Evolutionary conservation across 106 monocot genomes (phyloP).

Genomic region (Phalaenopsis aphrodite): DNA sequence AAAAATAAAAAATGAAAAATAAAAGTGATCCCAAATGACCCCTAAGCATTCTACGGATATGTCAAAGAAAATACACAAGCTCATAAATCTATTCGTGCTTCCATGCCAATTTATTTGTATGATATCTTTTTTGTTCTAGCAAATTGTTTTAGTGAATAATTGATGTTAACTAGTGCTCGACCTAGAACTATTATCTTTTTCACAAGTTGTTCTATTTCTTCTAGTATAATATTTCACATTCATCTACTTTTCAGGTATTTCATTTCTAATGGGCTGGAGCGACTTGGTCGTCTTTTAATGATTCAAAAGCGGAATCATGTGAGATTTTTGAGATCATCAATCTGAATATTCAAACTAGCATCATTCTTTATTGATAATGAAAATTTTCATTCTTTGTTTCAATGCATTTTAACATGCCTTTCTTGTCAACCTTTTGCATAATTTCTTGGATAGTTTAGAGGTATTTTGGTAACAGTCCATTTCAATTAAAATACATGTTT

Average conservation of each 20-base stretch:
- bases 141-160: background rate
- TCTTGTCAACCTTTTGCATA: background rate
- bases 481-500: conserved; percentile 1
- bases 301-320: conserved; percentile 85
- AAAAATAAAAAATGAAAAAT: too few relatives aligned
- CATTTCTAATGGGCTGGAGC: conserved; percentile 83
- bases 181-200: background rate
- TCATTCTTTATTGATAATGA: background rate
- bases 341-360: background rate
- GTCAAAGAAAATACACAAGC: too few relatives aligned
- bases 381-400: background rate
- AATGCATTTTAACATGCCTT: background rate
- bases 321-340: conserved; percentile 12
- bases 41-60: too few relatives aligned
- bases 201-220: background rate
- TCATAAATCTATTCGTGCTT: background rate
- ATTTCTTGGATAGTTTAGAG: background rate
- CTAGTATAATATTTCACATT: background rate
- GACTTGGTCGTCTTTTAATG: conserved; percentile 64
- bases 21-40: too few relatives aligned
- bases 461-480: background rate
- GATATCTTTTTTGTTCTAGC: background rate
- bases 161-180: background rate
- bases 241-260: conserved; percentile 52
- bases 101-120: background rate